phyloP scores from a whole-genome alignment of 176 grass and related monocot genomes.

The Ananas comosus region DNA sequence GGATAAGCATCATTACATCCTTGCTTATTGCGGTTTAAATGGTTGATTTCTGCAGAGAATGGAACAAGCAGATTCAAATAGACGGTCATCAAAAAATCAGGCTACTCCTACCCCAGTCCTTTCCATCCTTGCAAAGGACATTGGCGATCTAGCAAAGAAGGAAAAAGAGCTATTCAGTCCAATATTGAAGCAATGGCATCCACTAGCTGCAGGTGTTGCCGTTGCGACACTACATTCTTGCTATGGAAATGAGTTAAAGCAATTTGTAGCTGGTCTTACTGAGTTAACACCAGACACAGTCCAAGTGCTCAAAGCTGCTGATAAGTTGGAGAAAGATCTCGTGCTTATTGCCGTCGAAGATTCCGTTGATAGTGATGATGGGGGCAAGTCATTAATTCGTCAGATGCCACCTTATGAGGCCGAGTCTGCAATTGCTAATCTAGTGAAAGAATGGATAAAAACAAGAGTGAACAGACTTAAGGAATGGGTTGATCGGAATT shows the following conservation, averaged over 20 bases:
- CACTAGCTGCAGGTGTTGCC: constrained; percentile 92
- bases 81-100: constrained; percentile 52
- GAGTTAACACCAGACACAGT: constrained; percentile 83
- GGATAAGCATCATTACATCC: too few relatives aligned
- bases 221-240: constrained; percentile 95
- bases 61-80: constrained; percentile 95
- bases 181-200: constrained; percentile 88
- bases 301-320: constrained; percentile 89
- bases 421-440: constrained; percentile 86
- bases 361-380: constrained; percentile 98
- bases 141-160: constrained; percentile 71
- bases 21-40: too few relatives aligned
- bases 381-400: constrained; percentile 87
- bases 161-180: constrained; percentile 97
- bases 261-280: constrained; percentile 64
- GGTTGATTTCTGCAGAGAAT: constrained; percentile 60
- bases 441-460: constrained; percentile 86
- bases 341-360: constrained; percentile 97
- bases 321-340: constrained; percentile 94
- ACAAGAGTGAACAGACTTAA: constrained; percentile 74
- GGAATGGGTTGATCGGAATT: constrained; percentile 90
- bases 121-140: constrained; percentile 92
- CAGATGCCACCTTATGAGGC: constrained; percentile 99
- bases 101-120: constrained; percentile 50
- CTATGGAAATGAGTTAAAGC: constrained; percentile 93